Conservation (phyloP, 169 alveolate genomes). For the Cystoisospora suis region DNA sequence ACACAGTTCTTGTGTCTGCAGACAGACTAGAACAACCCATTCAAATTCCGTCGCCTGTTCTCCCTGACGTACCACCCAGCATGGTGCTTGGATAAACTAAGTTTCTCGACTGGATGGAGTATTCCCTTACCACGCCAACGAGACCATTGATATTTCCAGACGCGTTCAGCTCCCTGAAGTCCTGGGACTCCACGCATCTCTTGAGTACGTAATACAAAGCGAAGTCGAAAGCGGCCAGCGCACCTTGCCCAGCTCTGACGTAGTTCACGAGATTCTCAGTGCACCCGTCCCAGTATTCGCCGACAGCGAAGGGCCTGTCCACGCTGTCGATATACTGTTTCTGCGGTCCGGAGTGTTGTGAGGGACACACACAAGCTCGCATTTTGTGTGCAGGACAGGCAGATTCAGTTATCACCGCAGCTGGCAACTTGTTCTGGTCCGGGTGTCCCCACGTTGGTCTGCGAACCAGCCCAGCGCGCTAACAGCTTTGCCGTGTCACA, state of each 20-base stretch:
- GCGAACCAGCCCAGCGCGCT: background rate
- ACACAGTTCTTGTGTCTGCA: too few relatives aligned
- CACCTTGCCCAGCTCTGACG: slow-evolving; percentile 42
- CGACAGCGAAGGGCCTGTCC: slow-evolving; percentile 49
- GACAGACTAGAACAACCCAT: too few relatives aligned
- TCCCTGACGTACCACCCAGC: too few relatives aligned
- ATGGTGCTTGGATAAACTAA: too few relatives aligned
- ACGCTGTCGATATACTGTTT: slow-evolving; percentile 21
- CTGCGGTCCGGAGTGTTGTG: background rate
- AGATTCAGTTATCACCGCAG: background rate
- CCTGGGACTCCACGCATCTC: slow-evolving; percentile 26
- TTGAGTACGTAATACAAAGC: slow-evolving; percentile 40
- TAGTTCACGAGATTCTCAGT: slow-evolving; percentile 21
- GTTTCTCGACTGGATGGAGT: too few relatives aligned
- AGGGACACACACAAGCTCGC: background rate
- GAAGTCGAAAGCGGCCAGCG: slow-evolving; percentile 50
- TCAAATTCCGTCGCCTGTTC: too few relatives aligned
- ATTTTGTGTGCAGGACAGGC: background rate
- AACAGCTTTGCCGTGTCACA: background rate
- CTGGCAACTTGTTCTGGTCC: too few relatives aligned
- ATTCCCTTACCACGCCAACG: slow-evolving; percentile 34
- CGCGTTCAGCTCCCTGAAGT: slow-evolving; percentile 8
- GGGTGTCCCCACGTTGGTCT: too few relatives aligned
- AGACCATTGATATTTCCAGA: slow-evolving; percentile 40
- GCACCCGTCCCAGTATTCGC: slow-evolving; percentile 51